These are phyloP conservation scores for Oidiodendron maius DNA, from an alignment of 495 filamentous ascomycete genomes.

Conservation along the genomic window DNA sequence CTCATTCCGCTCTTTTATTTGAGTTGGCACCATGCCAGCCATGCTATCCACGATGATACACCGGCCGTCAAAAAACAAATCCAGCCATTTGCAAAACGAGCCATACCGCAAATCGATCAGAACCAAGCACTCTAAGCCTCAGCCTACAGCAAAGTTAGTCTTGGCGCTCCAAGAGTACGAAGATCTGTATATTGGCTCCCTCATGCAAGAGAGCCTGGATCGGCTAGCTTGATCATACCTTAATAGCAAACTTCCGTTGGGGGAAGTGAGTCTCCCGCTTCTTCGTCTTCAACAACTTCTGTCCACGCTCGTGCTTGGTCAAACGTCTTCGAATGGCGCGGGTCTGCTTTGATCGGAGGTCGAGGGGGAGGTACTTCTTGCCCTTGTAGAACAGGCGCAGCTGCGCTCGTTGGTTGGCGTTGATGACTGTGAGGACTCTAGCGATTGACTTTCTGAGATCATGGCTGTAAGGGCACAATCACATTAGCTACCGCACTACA, in stretches of 20 bases:
- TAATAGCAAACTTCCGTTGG: slow-evolving; percentile 95
- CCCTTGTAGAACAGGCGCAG: slow-evolving; percentile 98
- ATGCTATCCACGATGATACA: slow-evolving; percentile 27
- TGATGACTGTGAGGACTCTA: slow-evolving; percentile 97
- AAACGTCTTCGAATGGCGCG: slow-evolving; percentile 90
- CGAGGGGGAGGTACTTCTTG: slow-evolving; percentile 98
- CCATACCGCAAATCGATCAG: slow-evolving; percentile 24
- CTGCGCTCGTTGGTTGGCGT: slow-evolving; percentile 95
- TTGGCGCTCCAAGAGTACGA: background rate
- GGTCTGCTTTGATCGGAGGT: slow-evolving; percentile 95
- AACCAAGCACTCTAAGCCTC: slow-evolving; percentile 18
- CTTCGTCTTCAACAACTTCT: slow-evolving; percentile 79
- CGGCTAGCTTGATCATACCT: slow-evolving; percentile 44
- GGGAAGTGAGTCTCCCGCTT: slow-evolving; percentile 96
- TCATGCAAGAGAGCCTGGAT: background rate
- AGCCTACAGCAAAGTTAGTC: slow-evolving; percentile 14
- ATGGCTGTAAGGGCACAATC: slow-evolving; percentile 54
- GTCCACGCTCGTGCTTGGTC: slow-evolving; percentile 78
- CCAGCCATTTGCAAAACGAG: slow-evolving; percentile 21
- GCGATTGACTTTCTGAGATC: slow-evolving; percentile 99
- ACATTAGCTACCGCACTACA: too few species aligned
- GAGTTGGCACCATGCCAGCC: slow-evolving; percentile 20
- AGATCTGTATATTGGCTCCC: background rate
- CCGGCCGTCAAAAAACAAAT: slow-evolving; percentile 16
- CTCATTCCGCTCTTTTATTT: slow-evolving; percentile 21